Evolutionary conservation across 1,139 yeast genomes (phyloP), one percentile per base, ranked within the genome.

Genomic region (Sugiyamaella novakii): DNA sequence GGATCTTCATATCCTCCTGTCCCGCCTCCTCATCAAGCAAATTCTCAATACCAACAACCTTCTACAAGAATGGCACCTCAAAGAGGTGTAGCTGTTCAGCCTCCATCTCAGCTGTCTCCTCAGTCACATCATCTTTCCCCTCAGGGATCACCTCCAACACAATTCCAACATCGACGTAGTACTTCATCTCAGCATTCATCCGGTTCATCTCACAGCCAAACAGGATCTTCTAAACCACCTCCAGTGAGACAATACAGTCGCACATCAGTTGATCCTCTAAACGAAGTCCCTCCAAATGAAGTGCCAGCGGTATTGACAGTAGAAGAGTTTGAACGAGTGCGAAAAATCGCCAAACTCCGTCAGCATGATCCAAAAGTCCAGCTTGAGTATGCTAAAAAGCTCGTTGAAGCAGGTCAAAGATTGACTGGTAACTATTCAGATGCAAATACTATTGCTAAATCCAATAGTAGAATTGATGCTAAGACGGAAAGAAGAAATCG

Each of bases 401-500:
- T 70, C 43, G 60, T 63, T 22, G 69, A 64, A 48, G 74, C 74
- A 0, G 58, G 67, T 11, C 54, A 61, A 8, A 50, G 48, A 14
- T 61, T 69, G 27, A 61, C 71, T 1, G 43, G 51, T 33, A 54
- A 58, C 36, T 68, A 68, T 50, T 39, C 61, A 1, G 71, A 68
- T 49, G 66, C 72, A 1, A 49, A 50, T 22, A 67, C 68, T n/a
- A 43, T 55, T 3, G 53, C 58, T 3, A 41, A 47, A 2, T 34
- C 44, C 4, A 15, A 22, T 8, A 44, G 53, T 14, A 54, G 60
- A 3, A 65, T 72, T 5, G 73, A 75, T 11, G 65, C 63, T 42
- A 74, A 74, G 46, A 77, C 76, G 31, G 69, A 77, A 49, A 68
- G 70, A 37, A 74, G 75, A 51, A 82, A 80, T 59, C 71, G 78